Evolutionary conservation across 2,329 filamentous ascomycete genomes (phyloP), one percentile per base, ranked within the genome.

Genomic region (Trichophyton benhamiae): DNA sequence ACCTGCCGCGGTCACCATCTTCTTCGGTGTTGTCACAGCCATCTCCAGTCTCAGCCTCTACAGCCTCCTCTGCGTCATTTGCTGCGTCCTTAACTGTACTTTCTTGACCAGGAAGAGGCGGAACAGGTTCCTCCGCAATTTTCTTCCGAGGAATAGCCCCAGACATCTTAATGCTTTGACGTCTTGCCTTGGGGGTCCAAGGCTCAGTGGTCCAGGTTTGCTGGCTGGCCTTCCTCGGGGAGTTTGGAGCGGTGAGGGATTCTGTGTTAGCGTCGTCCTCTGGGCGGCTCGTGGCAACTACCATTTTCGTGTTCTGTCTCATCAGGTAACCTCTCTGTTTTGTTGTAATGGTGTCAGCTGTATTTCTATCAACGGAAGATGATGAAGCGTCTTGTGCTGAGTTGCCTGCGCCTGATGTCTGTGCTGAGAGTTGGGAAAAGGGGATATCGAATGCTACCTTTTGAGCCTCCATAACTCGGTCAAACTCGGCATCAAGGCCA

Each of bases 271-370:
- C 52, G 67, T 74, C 85, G 70, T 72, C 87, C 64, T 87, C 80
- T 66, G 87, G 87, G 53, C 82, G 80, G 70, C 81, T 85, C 72
- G 87, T 95, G n/a, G 94, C 94, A 58, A 95, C 85, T 58, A 99
- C 90, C 60, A 99, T 83, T 75, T 97, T 97, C 2, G 92, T 97
- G 76, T 97, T 99, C 69, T 99, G 92, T 69, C 94, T 86, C 92
- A 97, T 99, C 53, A 97, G 81, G 71, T 99, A 99, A 61, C 94
- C 94, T 79, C 95, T 91, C 91, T 96, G 88, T 84, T 80, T 81
- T 67, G 75, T 79, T 68, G 77, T 69, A 70, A 74, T 80, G 69
- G 78, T 71, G 81, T 90, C 85, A 89, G 87, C 81, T 36, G 41
- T 36, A 84, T 80, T 38, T 27, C 49, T 38, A 3, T 63, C 57